A percentile compares a stretch with the other conserved stretches of the same genome.
phyloP scores from a whole-genome alignment of 352 stramenopile genomes.

The Globisporangium iwayamae region DNA sequence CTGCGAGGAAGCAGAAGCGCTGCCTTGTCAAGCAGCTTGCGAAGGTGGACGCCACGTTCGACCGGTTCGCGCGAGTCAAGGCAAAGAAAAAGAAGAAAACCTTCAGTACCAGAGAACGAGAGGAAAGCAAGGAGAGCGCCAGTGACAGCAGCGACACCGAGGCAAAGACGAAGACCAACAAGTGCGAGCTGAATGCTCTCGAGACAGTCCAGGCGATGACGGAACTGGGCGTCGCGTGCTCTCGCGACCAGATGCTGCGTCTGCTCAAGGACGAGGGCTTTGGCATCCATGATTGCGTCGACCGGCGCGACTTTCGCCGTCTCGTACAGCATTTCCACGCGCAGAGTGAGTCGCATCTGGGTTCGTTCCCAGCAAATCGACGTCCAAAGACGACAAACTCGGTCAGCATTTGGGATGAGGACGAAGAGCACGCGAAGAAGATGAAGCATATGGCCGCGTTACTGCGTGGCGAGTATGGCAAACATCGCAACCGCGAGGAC shows the following conservation, averaged over 20 bases:
- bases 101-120: conserved; percentile 11
- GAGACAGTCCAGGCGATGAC: conserved; percentile 66
- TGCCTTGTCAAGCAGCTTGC: conserved; percentile 14
- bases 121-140: conserved; percentile 27
- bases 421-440: conserved; percentile 13
- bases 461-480: conserved; percentile 25
- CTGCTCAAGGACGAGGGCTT: conserved; percentile 50
- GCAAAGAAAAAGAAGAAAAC: not conserved
- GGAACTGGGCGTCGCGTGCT: conserved; percentile 61
- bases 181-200: conserved; percentile 29
- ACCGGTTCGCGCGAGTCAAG: conserved; percentile 17
- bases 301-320: conserved; percentile 28
- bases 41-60: conserved; percentile 15
- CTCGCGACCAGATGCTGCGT: conserved; percentile 54
- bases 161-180: conserved; percentile 4
- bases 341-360: conserved; percentile 16
- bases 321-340: conserved; percentile 40
- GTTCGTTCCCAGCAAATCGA: conserved; percentile 3
- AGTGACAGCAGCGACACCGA: conserved; percentile 29
- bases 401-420: conserved; percentile 7
- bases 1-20: conserved; percentile 11
- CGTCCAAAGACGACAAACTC: not conserved
- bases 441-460: conserved; percentile 18
- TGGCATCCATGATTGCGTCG: conserved; percentile 31
- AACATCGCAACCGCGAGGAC: conserved; percentile 31